phyloP scores from a whole-genome alignment of 2,329 filamentous ascomycete species.

The Coniochaeta hoffmannii region DNA sequence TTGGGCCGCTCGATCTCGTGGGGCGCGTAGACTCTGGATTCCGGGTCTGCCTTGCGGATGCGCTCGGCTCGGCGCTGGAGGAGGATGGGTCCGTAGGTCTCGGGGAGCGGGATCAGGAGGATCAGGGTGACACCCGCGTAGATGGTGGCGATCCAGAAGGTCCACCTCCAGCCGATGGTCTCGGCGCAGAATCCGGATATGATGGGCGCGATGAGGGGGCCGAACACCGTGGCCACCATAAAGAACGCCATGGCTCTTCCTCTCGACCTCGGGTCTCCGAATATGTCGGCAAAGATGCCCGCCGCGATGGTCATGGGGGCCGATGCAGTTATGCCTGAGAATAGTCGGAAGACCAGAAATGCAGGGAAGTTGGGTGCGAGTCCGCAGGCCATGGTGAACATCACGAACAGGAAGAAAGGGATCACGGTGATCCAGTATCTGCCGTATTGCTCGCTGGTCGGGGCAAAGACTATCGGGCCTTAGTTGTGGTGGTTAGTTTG shows the following conservation, averaged over 20 bases:
- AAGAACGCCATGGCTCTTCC: conserved; percentile 57
- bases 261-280: conserved; percentile 43
- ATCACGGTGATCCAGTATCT: conserved; percentile 37
- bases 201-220: conserved; percentile 59
- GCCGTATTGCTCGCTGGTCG: conserved; percentile 58
- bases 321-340: conserved; percentile 46
- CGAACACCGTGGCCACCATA: conserved; percentile 58
- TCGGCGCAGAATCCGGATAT: conserved; percentile 54
- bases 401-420: conserved; percentile 39
- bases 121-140: conserved; percentile 56
- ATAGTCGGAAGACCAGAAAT: conserved; percentile 47
- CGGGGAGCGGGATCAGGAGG: conserved; percentile 55
- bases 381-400: conserved; percentile 49
- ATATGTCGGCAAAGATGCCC: conserved; percentile 61
- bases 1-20: conserved; percentile 56
- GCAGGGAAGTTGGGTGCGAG: conserved; percentile 44
- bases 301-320: conserved; percentile 55
- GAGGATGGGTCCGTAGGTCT: conserved; percentile 54
- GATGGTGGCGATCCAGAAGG: conserved; percentile 64
- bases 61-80: conserved; percentile 47
- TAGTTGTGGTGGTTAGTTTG: background rate
- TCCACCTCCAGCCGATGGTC: conserved; percentile 60
- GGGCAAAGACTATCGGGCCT: conserved; percentile 53
- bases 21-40: conserved; percentile 45
- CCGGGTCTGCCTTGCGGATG: conserved; percentile 48